These are phyloP conservation scores for Coemansia sp. DNA, from an alignment of 192 early-diverging fungal species.

Conservation along the genomic window DNA sequence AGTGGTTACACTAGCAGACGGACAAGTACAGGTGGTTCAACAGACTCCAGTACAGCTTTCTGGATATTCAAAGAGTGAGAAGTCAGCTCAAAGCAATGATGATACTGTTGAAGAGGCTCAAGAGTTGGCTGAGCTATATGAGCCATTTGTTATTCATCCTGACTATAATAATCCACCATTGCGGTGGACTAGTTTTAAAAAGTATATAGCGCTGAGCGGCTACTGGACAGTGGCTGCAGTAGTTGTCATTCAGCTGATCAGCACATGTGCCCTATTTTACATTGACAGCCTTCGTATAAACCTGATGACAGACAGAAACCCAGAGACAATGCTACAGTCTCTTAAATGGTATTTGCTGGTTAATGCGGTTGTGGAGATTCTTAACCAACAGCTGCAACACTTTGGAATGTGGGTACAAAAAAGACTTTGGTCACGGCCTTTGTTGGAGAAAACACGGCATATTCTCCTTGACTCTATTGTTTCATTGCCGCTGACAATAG, in stretches of 20 bases:
- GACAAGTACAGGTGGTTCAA: neutral
- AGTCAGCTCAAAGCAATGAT: neutral
- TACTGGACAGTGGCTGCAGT: constrained; percentile 13
- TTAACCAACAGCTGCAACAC: constrained; percentile 6
- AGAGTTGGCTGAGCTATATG: neutral
- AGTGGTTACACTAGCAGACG: constrained; percentile 20
- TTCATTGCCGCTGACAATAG: constrained; percentile 8
- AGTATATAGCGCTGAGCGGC: constrained; percentile 12
- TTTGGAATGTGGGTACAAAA: neutral
- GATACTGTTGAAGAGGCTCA: neutral
- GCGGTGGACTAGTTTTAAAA: constrained; percentile 7
- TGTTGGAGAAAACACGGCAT: constrained; percentile 4
- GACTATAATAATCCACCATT: constrained; percentile 1
- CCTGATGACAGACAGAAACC: constrained; percentile 29
- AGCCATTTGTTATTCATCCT: neutral
- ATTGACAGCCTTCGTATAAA: constrained; percentile 18
- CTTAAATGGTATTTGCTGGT: constrained; percentile 19
- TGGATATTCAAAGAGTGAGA: neutral
- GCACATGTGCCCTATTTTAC: constrained; percentile 12
- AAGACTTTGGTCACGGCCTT: constrained; percentile 7
- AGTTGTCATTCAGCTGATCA: constrained; percentile 7
- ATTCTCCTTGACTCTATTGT: constrained; percentile 2
- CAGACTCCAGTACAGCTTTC: constrained; percentile 7
- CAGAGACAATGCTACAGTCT: constrained; percentile 22
- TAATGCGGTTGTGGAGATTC: constrained; percentile 19